Base-by-base conservation (phyloP, 2,329 filamentous ascomycete species). In the Pseudovirgaria hyperparasitica region DNA sequence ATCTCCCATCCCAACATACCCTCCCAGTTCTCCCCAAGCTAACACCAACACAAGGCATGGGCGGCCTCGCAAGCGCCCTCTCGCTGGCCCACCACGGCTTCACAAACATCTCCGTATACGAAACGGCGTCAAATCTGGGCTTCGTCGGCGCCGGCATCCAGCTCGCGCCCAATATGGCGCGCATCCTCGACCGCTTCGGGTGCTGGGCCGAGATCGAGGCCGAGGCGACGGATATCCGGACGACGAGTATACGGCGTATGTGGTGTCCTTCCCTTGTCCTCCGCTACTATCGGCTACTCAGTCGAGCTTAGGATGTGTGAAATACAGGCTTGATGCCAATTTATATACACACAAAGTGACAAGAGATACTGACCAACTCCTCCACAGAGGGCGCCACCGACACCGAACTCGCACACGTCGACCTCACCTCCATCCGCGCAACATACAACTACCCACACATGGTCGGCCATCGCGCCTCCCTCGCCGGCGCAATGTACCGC, bases 91-190 rank as follows among this genome's bases (percentile, higher is more conserved):
- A 78, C 54, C 72, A 75, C 41, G 82, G 81, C 6, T 86, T 87
- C 54, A 70, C 63, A 37, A 60, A 78, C 31, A 76, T 87, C 42
- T 63, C 76, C 29, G 70, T 87, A 26, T 87, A 74, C 48, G 82
- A 87, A 48, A 69, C 65, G 19, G 80, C 80, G 0, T 70, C 75
- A 4, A 69, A 72, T 37, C 64, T 87, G 4, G 81, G 81, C 5
- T 87, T 87, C 41, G 80, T 87, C 1, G 82, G 82, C 14, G 82
- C 82, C 2, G 82, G 82, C 5, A 87, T 90, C 38, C 82, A 92
- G 48, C 63, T 87, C 31, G 79, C 82, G 1, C 82, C 82, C 0
- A 92, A 90, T 39, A 79, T 87, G 67, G 74, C 76, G 4, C 69
- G 79, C 2, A 78, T 90, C 6, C 63, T 90, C 9, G 75, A 82